Base-by-base conservation (phyloP, 768 basidiomycete species). In the Cystobasidium ongulense region DNA sequence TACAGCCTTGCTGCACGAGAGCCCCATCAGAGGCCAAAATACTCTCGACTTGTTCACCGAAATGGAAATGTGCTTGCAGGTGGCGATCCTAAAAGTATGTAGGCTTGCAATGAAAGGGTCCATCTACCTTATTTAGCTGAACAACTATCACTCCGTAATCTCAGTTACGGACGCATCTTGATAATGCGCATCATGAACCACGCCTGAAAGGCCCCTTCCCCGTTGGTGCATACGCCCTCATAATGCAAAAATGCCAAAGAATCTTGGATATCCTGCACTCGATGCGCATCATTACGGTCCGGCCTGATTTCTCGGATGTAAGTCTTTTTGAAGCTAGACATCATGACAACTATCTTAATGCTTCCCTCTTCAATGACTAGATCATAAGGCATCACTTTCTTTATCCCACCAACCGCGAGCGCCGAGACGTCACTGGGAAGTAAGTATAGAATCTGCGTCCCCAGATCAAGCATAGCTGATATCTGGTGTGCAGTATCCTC, bases 191-290 rank as follows among this genome's bases (percentile, higher is more conserved):
- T 75, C 89, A 94, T 78, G 96, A 99, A 78, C 94, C 94, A 5
- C 88, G 96, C 35, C 81, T 97, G 72, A 99, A 98, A 80, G 96
- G 96, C 0, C 92, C 94, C 0, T 98, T 97, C 82, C 95, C 95
- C 1, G 86, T 90, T 18, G 81, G 86, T 61, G 82, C 93, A 10
- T 99, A 98, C 78, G 88, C 91, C 15, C 76, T 78, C 35, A 78
- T 82, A 5, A 71, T 84, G 46, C 66, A 80, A 4, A 77, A 78
- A 18, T 82, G 80, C 41, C 78, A 95, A 80, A 87, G 87, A 0
- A 92, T 94, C 36, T 82, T 95, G 75, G 92, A 94, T 78, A 88
- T 86, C 79, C 82, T 99, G 72, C 96, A 98, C 80, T 90, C 91
- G 76, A 96, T 98, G 90, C 86, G 94, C 33, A 94, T 78, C 67